Percentiles rank a stretch among this genome's conserved stretches.
These are phyloP conservation scores for Triticum dicoccoides DNA, from an alignment of 176 grass and related monocot genomes.

Conservation along the genomic window DNA sequence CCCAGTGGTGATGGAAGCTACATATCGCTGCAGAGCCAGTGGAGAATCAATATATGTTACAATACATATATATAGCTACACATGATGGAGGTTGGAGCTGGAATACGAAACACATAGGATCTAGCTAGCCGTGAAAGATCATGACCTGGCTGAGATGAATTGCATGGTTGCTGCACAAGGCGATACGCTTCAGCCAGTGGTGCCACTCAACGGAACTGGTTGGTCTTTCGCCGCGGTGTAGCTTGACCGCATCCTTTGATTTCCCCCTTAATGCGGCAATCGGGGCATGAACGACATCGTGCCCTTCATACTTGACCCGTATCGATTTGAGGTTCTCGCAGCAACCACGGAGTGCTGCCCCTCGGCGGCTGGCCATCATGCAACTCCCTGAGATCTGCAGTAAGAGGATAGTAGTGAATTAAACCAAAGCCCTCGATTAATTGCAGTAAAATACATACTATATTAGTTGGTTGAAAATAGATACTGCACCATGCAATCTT, in stretches of 20 bases:
- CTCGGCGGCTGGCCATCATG: not conserved
- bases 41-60: not conserved
- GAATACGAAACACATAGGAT: no score
- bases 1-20: not conserved
- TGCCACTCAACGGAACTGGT: not conserved
- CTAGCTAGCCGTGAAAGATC: no score
- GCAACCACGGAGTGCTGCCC: no score
- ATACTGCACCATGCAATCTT: not conserved
- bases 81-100: no score
- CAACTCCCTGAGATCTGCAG: not conserved
- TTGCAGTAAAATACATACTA: no score
- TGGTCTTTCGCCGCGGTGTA: not conserved
- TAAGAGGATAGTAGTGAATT: no score
- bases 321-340: not conserved
- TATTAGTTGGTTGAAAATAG: not conserved
- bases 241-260: not conserved
- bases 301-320: not conserved
- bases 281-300: not conserved
- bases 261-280: not conserved
- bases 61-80: not conserved
- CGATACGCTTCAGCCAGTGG: not conserved
- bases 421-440: no score
- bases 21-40: not conserved
- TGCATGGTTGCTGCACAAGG: not conserved
- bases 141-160: no score